Evolutionary conservation across 495 filamentous ascomycete genomes (phyloP), one percentile per base, ranked within the genome.

Genomic region (Penicillium lividum): DNA sequence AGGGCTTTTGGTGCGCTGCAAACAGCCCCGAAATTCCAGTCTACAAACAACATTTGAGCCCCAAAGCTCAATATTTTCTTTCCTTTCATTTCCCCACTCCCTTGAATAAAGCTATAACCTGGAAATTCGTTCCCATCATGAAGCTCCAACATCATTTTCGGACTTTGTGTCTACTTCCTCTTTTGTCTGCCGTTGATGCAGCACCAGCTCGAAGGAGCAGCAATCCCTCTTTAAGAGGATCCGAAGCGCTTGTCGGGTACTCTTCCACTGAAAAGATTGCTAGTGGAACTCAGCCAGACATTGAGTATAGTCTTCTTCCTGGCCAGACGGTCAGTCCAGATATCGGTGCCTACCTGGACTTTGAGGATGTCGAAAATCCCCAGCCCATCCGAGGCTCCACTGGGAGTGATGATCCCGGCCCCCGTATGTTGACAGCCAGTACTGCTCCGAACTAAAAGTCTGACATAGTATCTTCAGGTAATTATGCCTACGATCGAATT

Each of bases 301-400:
- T 76, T 51, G 63, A 74, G 28, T 79, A 75, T 51, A 68, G 73
- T 22, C 69, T 82, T 28, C 75, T 79, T 7, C 67, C 79, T 3
- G 85, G 82, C 0, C 87, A 91, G 54, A 79, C 77, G 13, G 79
- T 80, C 5, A 78, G 84, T 48, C 72, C 79, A 2, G 73, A 84
- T 3, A 67, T 85, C 7, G 88, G 88, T 0, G 62, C 82, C 4
- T 86, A 83, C 51, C 79, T 91, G 0, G 82, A 91, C 61, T 87
- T 91, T 51, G 70, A 78, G 27, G 74, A 82, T 59, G 77, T 81
- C 22, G 74, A 82, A 13, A 82, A 85, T 10, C 88, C 88, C 3
- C 87, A 92, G 68, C 87, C 87, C 1, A 84, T 91, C 45, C 80
- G 88, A n/a, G 86, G 86, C 5, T 66, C 53, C 18, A 68, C 54